Base-by-base conservation (phyloP, 495 filamentous ascomycete genomes). In the Talaromyces wortmannii region DNA sequence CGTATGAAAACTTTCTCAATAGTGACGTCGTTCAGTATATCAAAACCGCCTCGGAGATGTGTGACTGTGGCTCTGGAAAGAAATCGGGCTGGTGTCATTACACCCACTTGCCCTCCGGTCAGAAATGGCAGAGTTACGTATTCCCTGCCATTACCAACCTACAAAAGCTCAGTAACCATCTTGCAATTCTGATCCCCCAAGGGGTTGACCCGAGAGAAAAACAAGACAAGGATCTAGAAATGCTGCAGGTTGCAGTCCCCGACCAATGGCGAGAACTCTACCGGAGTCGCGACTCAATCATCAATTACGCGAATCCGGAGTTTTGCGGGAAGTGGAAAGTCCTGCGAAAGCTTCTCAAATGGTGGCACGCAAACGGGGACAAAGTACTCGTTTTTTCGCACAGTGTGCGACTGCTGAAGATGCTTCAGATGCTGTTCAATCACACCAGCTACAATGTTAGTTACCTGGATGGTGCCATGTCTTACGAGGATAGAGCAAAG, bases 301-400 rank as follows among this genome's bases (percentile, higher is more conserved):
- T 88, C 42, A 91, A 86, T 65, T 90, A 88, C 59, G 84, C 92
- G 15, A 92, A 96, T 57, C 87, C 89, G 0, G 89, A 96, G 50
- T 96, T 92, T 60, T 98, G 94, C 63, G 94, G 94, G 3, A 98
- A 98, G 69, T 98, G 94, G 94, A 91, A 91, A 68, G 82, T 97
- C 15, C 74, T 98, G 12, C 85, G 83, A 55, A 95, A 91, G 60
- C 77, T 98, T 4, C 80, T 98, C 0, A 83, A 82, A 23, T 94
- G 92, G 70, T 98, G 94, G 94, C 83, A 95, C 63, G 73, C 76
- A 15, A 91, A 86, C 61, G 90, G 89, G 6, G 91, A 97, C 67
- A 98, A 98, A 67, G 94, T 96, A 2, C 78, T 97, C 2, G 85
- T 98, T 6, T 98, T 98, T 67, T 92, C 87, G 4, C 92, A 97